Percentiles rank a stretch among this genome's conserved stretches.
Evolutionary conservation across 805 yeast species (phyloP).

Genomic region (Kregervanrija delftensis): DNA sequence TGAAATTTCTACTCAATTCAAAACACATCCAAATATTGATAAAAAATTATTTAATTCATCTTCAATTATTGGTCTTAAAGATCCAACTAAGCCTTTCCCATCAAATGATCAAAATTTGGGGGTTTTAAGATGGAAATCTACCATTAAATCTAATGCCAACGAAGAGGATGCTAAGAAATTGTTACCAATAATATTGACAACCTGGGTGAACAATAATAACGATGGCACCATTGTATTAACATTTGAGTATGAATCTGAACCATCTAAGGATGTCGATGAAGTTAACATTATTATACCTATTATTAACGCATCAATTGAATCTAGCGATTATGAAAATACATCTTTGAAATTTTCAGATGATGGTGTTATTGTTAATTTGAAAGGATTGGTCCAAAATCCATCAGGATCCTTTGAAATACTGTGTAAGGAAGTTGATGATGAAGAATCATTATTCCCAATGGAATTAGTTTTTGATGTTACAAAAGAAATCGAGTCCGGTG

Average conservation of each 20-base stretch:
- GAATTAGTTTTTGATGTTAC: conserved; percentile 53
- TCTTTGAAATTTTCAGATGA: conserved; percentile 55
- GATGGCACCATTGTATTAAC: conserved; percentile 66
- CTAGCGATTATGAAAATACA: conserved; percentile 49
- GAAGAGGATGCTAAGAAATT: conserved; percentile 50
- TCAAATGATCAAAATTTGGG: conserved; percentile 85
- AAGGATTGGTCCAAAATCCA: conserved; percentile 39
- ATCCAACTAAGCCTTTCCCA: conserved; percentile 77
- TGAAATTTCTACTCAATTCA: conserved; percentile 54
- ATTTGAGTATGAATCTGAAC: conserved; percentile 76
- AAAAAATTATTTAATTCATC: conserved; percentile 54
- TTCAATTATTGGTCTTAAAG: conserved; percentile 65
- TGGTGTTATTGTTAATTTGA: conserved; percentile 64
- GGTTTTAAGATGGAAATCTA: conserved; percentile 86
- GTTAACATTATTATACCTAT: conserved; percentile 60
- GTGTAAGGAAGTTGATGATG: conserved; percentile 59
- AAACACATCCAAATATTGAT: conserved; percentile 96
- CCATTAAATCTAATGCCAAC: conserved; percentile 37
- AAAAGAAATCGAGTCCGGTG: conserved; percentile 16
- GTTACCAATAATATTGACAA: conserved; percentile 66
- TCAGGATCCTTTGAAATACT: conserved; percentile 76
- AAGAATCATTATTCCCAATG: conserved; percentile 87
- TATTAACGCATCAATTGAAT: conserved; percentile 44
- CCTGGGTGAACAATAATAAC: conserved; percentile 71
- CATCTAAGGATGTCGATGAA: conserved; percentile 44